These are phyloP conservation scores for Chytriomyces hyalinus DNA, from an alignment of 192 early-diverging fungal genomes.

Conservation along the genomic window DNA sequence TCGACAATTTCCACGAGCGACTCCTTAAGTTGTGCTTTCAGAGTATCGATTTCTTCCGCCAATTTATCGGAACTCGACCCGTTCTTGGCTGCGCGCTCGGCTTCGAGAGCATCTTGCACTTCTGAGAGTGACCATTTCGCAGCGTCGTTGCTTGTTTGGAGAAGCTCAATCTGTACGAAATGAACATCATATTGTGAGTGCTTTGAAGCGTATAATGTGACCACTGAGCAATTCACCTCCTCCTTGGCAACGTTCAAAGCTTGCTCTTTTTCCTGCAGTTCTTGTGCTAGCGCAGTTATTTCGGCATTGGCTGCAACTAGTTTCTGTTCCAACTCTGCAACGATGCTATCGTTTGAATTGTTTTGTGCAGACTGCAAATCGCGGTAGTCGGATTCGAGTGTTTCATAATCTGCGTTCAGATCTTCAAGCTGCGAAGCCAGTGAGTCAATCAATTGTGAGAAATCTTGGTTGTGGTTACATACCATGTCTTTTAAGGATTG, in stretches of 20 bases:
- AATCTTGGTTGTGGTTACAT: background rate
- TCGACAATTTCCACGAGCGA: slow-evolving; percentile 22
- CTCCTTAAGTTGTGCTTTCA: slow-evolving; percentile 7
- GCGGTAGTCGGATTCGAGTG: background rate
- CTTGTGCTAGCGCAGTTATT: background rate
- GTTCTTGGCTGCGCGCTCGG: background rate
- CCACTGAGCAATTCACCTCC: background rate
- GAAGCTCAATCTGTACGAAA: background rate
- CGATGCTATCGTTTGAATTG: too few species aligned
- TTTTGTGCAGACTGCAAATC: too few species aligned
- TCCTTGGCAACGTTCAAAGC: background rate
- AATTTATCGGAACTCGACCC: background rate
- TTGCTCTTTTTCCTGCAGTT: background rate
- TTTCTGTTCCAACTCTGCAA: background rate
- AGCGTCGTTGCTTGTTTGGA: background rate
- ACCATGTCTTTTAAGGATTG: background rate
- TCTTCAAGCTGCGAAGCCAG: background rate
- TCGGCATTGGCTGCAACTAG: background rate
- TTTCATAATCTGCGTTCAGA: background rate
- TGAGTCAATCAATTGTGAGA: background rate
- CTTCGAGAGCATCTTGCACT: background rate
- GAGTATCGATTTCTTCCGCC: background rate
- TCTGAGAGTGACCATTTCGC: slow-evolving; percentile 10
- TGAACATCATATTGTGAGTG: background rate
- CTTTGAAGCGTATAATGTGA: background rate